Percentiles rank a stretch among this genome's conserved stretches.
Evolutionary conservation across 2,329 filamentous ascomycete species (phyloP).

Genomic region (Cadophora luteo-olivacea): DNA sequence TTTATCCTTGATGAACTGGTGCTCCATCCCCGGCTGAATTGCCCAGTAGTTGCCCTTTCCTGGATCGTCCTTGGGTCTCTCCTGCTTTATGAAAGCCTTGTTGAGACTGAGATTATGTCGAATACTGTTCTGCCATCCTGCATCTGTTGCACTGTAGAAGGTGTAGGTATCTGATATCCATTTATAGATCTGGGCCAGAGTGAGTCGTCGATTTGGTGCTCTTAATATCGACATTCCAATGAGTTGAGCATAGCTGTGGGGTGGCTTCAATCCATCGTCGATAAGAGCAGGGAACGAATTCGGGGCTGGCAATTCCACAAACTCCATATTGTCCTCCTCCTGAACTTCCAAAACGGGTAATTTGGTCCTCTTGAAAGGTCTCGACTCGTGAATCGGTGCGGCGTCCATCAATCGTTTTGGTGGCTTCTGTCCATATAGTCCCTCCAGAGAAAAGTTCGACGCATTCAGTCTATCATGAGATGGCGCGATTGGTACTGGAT

Average conservation of each 20-base stretch:
- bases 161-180: constrained; percentile 97
- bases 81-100: constrained; percentile 95
- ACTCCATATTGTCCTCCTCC: constrained; percentile 42
- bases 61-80: constrained; percentile 94
- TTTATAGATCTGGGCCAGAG: constrained; percentile 95
- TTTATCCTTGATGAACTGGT: constrained; percentile 89
- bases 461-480: constrained; percentile 33
- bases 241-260: constrained; percentile 90
- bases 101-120: constrained; percentile 96
- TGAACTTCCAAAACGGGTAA: constrained; percentile 56
- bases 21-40: constrained; percentile 88
- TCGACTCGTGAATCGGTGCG: constrained; percentile 72
- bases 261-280: constrained; percentile 88
- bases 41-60: constrained; percentile 98
- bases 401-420: constrained; percentile 75
- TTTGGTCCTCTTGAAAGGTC: constrained; percentile 72
- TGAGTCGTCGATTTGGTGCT: constrained; percentile 81
- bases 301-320: constrained; percentile 45
- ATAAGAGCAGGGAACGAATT: constrained; percentile 78
- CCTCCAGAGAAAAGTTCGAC: constrained; percentile 58
- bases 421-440: constrained; percentile 57
- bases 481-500: constrained; percentile 52
- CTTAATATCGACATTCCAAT: constrained; percentile 97
- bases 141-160: constrained; percentile 84
- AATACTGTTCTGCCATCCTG: constrained; percentile 99